Evolutionary conservation across 441 rosid species (phyloP).

Genomic region (Adansonia madagascariensis): DNA sequence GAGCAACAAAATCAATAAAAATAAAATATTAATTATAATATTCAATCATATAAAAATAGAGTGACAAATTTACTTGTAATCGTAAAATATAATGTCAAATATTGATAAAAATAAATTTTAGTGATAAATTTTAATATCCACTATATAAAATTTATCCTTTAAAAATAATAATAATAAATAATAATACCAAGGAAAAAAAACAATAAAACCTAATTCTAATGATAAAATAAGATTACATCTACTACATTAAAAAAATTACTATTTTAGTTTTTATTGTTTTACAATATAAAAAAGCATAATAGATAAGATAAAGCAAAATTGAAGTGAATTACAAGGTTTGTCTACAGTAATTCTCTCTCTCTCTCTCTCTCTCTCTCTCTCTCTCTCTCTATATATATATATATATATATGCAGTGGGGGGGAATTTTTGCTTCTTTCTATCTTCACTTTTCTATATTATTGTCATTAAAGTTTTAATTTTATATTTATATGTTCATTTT

Average conservation of each 20-base stretch:
- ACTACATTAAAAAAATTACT: too few species aligned
- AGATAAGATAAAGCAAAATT: neutral
- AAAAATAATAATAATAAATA: too few species aligned
- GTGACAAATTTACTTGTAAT: too few species aligned
- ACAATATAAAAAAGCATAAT: neutral
- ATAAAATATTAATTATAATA: too few species aligned
- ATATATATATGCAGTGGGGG: neutral
- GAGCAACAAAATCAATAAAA: too few species aligned
- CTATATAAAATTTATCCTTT: constrained; percentile 10
- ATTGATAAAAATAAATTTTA: too few species aligned
- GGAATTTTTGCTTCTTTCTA: neutral
- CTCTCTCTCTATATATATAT: neutral
- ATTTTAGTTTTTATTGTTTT: neutral
- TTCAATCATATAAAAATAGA: too few species aligned
- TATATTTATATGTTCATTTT: neutral
- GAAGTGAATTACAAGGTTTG: neutral
- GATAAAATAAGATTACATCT: too few species aligned
- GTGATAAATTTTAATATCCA: too few species aligned
- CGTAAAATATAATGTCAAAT: too few species aligned
- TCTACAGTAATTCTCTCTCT: neutral
- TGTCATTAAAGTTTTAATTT: neutral
- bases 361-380: neutral
- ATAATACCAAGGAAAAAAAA: neutral
- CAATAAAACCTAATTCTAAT: neutral
- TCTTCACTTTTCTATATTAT: neutral